A percentile compares a stretch with the other conserved stretches of the same genome.
Evolutionary conservation across 345 rosid genomes (phyloP).

Genomic region (Euphorbia lathyris): DNA sequence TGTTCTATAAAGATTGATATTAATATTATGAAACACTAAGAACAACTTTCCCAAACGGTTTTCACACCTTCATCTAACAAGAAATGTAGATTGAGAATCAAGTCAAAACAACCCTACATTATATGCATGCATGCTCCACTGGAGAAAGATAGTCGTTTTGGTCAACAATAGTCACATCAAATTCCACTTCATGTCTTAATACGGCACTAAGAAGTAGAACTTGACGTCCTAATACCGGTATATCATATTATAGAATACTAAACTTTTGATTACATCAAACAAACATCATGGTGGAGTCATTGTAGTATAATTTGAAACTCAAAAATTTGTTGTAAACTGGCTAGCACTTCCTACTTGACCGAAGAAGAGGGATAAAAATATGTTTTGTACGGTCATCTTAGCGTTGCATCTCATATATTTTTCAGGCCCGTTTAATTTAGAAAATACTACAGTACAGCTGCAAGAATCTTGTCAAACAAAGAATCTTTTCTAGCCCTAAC

Average conservation of each 20-base stretch:
- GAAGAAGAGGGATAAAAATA: background rate
- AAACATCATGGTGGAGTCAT: background rate
- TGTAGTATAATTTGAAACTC: background rate
- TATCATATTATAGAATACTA: background rate
- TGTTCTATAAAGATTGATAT: too few relatives aligned
- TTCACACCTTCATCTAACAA: too few relatives aligned
- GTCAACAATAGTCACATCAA: background rate
- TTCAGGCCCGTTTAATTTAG: background rate
- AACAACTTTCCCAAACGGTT: too few relatives aligned
- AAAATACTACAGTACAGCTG: background rate
- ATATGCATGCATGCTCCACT: background rate
- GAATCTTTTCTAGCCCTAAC: background rate
- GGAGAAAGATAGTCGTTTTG: background rate
- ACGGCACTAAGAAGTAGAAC: background rate
- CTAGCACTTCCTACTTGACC: background rate
- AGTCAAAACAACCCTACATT: background rate
- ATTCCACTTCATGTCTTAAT: background rate
- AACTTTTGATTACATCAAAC: background rate
- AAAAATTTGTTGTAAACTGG: background rate
- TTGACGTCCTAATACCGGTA: background rate
- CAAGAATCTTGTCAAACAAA: too few relatives aligned
- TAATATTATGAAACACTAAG: too few relatives aligned
- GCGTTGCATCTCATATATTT: background rate
- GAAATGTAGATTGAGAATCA: too few relatives aligned
- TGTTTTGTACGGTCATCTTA: background rate